Base-by-base conservation (phyloP, 441 rosid genomes). In the Eruca vesicaria region DNA sequence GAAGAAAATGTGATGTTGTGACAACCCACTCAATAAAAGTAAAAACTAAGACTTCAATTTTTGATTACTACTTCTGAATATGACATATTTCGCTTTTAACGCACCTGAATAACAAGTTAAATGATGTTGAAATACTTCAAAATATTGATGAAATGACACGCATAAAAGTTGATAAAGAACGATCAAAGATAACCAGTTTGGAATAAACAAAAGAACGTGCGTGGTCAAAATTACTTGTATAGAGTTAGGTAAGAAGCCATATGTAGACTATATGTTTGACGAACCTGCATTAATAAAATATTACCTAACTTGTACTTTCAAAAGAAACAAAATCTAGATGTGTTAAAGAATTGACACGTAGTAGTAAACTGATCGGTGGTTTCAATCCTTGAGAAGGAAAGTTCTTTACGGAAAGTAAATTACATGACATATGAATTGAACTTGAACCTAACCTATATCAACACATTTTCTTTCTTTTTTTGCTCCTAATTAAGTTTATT, bases 381-480 rank as follows among this genome's bases (percentile, higher is more conserved):
- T 28, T 73, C 64, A 52, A 74, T 60, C 55, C 71, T 19, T 9
- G 57, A 69, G 79, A 82, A 81, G 81, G 63, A 70, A 41, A 79
- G 78, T 85, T 85, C 74, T 79, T 81, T 82, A 86, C 89, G 92
- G 86, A 87, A 90, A 81, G 86, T 74, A 77, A 73, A 72, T 19
- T 72, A 77, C 63, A 72, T 57, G 76, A 64, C 45, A 81, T 68
- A 83, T 87, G 53, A 94, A 86, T 71, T 86, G 94, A 84, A 90
- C 81, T 82, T 86, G 28, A 68, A 69, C 74, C 70, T 65, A 59
- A 71, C 74, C 7, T 29, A 75, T 62, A 29, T 15, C 69, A 4
- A 29, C 32, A 29, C 32, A 75, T 52, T 68, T 68, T 69, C n/a
- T n/a, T n/a, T n/a, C 43, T 14, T 52, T 65, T 29, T 29, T 68